Evolutionary conservation across 306 rosid species (phyloP), one percentile per base, ranked within the genome.

Genomic region (Fagus crenata): DNA sequence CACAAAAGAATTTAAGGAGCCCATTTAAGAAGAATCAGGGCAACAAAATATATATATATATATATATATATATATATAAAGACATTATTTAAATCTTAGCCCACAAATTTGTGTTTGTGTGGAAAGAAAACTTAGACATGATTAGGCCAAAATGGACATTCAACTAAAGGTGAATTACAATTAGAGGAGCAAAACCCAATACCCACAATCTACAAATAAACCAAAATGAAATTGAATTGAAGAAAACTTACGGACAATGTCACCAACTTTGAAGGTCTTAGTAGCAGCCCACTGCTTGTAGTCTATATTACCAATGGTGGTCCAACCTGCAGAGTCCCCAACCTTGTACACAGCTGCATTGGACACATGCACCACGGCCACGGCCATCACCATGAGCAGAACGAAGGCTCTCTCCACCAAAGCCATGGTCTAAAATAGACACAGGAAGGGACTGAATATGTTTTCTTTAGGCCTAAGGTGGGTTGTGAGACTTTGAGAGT

Each of bases 271-370:
- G 85, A 95, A 90, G 78, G 81, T 88, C 75, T 90, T 92, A 36
- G 86, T 51, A 64, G 93, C 86, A 83, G 97, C 81, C 97, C 98
- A 95, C 3, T 83, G 82, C 71, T 72, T 90, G 85, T 95, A 95
- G 78, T 92, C 76, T 8, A 95, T 78, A 35, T 78, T 75, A 54
- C 89, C 93, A 40, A 85, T 73, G 49, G 87, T 86, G 41, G 97
- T 92, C 98, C 98, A 95, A 6, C 97, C 98, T 51, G 87, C 83
- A 63, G 97, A 86, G 68, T 89, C 96, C 41, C 98, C 98, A 74
- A 92, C 96, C 83, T 90, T 90, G 86, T 90, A 76, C 3, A 89
- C 88, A 49, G 87, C 89, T 13, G 86, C 97, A 55, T 53, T 11
- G 51, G 96, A 85, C 51, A 86, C 53, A 65, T 79, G 69, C 81